phyloP scores from a whole-genome alignment of 805 yeast species.

The Lipomyces spencermartinsiae region DNA sequence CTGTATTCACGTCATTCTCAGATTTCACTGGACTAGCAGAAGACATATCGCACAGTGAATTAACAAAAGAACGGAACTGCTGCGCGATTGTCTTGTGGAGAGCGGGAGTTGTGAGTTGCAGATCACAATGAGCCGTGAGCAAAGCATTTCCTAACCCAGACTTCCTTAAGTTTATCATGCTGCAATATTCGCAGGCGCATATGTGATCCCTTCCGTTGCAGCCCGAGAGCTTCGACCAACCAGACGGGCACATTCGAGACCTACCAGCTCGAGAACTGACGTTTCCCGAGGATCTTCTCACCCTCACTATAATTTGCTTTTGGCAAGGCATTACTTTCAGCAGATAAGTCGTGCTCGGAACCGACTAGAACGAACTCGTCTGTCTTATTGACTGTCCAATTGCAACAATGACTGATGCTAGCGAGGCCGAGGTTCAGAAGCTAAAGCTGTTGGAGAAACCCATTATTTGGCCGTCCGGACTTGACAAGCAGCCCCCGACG shows the following conservation, averaged over 20 bases:
- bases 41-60: conserved; percentile 16
- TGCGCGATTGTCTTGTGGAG: background rate
- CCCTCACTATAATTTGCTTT: background rate
- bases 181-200: background rate
- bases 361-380: background rate
- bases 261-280: background rate
- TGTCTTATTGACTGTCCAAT: background rate
- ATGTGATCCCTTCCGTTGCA: too few relatives aligned
- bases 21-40: conserved; percentile 19
- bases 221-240: background rate
- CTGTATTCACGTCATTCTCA: conserved; percentile 11
- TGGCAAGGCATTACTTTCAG: background rate
- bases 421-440: background rate
- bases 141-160: background rate
- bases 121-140: background rate
- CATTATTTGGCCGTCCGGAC: background rate
- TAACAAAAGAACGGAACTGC: background rate
- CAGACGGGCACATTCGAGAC: background rate
- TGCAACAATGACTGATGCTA: background rate
- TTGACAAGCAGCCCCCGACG: background rate
- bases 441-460: background rate
- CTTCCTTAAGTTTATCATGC: background rate
- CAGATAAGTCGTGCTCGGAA: background rate
- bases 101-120: background rate
- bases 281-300: background rate